Conservation (phyloP, 2,329 filamentous ascomycete genomes). For the Fusarium xylarioides region DNA sequence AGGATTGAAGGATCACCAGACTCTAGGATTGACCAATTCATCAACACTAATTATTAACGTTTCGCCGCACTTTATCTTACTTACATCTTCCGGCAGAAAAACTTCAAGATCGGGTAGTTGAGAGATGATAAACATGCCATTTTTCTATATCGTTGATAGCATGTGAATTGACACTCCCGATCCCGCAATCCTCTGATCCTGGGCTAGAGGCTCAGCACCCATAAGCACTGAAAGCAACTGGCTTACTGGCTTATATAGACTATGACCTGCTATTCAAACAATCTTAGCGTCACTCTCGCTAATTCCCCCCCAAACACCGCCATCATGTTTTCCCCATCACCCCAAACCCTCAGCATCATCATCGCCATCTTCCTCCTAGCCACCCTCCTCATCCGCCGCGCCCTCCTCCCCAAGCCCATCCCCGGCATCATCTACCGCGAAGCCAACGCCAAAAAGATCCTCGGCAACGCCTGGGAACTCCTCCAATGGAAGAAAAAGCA, state of each 20-base stretch:
- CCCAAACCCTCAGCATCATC: neutral
- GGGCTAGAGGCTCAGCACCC: neutral
- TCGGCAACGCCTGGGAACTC: neutral
- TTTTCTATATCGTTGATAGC: neutral
- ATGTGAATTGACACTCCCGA: neutral
- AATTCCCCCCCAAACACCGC: neutral
- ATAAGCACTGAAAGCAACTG: neutral
- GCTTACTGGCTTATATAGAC: neutral
- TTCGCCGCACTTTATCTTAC: neutral
- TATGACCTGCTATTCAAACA: neutral
- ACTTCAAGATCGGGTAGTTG: rapidly evolving
- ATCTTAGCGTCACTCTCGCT: neutral
- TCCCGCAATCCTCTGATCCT: neutral
- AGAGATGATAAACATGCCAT: neutral
- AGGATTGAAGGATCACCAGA: neutral
- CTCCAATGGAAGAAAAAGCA: neutral
- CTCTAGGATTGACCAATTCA: neutral
- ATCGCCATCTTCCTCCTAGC: neutral
- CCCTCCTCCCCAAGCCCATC: neutral
- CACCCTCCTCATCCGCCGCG: neutral
- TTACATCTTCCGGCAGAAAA: neutral
- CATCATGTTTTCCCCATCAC: neutral
- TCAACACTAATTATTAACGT: neutral
- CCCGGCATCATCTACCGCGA: neutral
- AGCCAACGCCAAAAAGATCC: neutral